Percentiles rank a stretch among this genome's conserved stretches.
Conservation (phyloP, 148 eudicot genomes). For the Camellia lanceoleosa region DNA sequence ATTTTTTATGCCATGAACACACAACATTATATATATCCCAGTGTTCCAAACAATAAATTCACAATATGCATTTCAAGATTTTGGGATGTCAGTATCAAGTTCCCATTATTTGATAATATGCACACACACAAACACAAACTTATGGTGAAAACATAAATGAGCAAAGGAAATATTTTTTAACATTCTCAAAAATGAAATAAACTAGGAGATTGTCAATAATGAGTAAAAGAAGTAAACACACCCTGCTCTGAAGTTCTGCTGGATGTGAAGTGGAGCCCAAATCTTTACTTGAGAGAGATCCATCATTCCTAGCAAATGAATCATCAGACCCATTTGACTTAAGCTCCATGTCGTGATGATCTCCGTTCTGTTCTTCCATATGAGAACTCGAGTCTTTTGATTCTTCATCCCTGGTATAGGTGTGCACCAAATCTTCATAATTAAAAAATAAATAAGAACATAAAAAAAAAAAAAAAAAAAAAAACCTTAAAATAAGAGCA, state of each 20-base stretch:
- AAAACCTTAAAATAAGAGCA: not conserved
- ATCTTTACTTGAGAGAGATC: slow-evolving; percentile 46
- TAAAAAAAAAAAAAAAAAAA: no score
- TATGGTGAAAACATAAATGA: not conserved
- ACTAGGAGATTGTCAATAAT: not conserved
- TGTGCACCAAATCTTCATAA: slow-evolving; percentile 2
- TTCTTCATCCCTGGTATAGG: slow-evolving; percentile 33
- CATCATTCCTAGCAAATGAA: slow-evolving; percentile 37
- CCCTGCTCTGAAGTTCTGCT: slow-evolving; percentile 42
- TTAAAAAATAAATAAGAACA: slow-evolving; percentile 2
- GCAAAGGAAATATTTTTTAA: not conserved
- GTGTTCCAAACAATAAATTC: not conserved
- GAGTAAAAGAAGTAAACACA: slow-evolving; percentile 16
- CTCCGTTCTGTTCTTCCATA: slow-evolving; percentile 34
- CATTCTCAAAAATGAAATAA: slow-evolving; percentile 5
- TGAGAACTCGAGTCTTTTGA: slow-evolving; percentile 27
- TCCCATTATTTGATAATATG: no score
- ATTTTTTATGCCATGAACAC: not conserved
- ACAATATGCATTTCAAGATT: not conserved
- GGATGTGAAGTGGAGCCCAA: slow-evolving; percentile 36
- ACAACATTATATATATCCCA: not conserved
- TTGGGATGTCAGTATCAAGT: no score
- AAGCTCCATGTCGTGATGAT: slow-evolving; percentile 41
- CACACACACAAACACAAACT: not conserved
- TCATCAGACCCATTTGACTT: slow-evolving; percentile 51